phyloP scores from a whole-genome alignment of 2,329 filamentous ascomycete genomes.

The Pyricularia sp. region DNA sequence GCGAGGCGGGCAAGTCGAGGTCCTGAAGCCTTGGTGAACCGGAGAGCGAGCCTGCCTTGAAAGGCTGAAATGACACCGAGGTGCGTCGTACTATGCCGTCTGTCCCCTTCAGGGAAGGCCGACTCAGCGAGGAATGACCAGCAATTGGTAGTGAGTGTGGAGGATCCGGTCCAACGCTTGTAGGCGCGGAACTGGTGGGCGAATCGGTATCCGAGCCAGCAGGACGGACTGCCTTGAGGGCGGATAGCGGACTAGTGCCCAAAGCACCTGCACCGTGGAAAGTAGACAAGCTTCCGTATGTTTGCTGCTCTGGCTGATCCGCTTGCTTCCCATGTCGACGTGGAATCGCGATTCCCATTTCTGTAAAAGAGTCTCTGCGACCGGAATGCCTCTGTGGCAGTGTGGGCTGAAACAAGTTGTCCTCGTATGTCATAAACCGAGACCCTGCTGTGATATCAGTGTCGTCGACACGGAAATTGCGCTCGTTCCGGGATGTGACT shows the following conservation, averaged over 20 bases:
- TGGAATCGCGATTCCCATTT: constrained; percentile 51
- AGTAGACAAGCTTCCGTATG: constrained; percentile 81
- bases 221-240: constrained; percentile 55
- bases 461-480: constrained; percentile 83
- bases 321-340: constrained; percentile 32
- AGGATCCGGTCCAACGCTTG: constrained; percentile 29
- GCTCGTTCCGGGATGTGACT: constrained; percentile 76
- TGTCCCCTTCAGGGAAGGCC: constrained; percentile 26
- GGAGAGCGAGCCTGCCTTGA: constrained; percentile 91
- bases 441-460: constrained; percentile 84
- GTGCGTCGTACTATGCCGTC: constrained; percentile 53
- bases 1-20: constrained; percentile 38
- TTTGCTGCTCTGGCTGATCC: constrained; percentile 43
- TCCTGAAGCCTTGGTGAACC: constrained; percentile 55
- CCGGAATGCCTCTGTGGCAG: constrained; percentile 40
- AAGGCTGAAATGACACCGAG: constrained; percentile 85
- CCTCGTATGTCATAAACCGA: constrained; percentile 82
- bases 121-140: constrained; percentile 15
- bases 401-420: constrained; percentile 74
- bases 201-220: constrained; percentile 51
- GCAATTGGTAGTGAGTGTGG: constrained; percentile 41
- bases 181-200: constrained; percentile 37
- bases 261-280: constrained; percentile 68
- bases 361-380: constrained; percentile 26
- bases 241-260: constrained; percentile 78